phyloP scores from a whole-genome alignment of 2,329 filamentous ascomycete genomes.

The Orbilia javanica region DNA sequence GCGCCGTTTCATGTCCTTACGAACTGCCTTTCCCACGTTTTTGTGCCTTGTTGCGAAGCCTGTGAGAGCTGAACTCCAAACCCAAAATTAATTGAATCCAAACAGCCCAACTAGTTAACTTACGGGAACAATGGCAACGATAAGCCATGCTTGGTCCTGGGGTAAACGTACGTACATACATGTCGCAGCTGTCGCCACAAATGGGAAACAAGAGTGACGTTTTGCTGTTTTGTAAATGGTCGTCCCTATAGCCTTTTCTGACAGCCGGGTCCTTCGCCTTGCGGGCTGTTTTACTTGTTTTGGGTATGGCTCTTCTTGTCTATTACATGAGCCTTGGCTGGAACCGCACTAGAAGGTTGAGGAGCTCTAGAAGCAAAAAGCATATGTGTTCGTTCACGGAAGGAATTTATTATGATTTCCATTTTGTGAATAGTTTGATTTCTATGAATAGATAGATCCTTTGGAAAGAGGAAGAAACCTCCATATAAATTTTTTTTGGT shows the following conservation, averaged over 20 bases:
- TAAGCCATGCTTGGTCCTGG: conserved; percentile 23
- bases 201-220: conserved; percentile 34
- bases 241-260: conserved; percentile 56
- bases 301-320: conserved; percentile 19
- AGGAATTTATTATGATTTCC: conserved; percentile 22
- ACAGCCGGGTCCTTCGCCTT: conserved; percentile 58
- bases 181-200: conserved; percentile 52
- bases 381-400: conserved; percentile 52
- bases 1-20: conserved; percentile 45
- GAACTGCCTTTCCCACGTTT: conserved; percentile 52
- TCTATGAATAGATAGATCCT: conserved; percentile 52
- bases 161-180: no score
- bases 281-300: conserved; percentile 54
- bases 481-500: background rate
- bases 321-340: conserved; percentile 26
- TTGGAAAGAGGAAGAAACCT: conserved; percentile 28
- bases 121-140: conserved; percentile 17
- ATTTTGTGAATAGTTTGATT: conserved; percentile 29
- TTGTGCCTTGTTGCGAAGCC: conserved; percentile 46
- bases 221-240: conserved; percentile 11
- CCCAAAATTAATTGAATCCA: background rate
- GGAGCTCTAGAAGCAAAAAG: conserved; percentile 45
- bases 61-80: conserved; percentile 56
- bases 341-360: conserved; percentile 33
- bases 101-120: background rate